Evolutionary conservation across 495 filamentous ascomycete genomes (phyloP), one percentile per base, ranked within the genome.

Genomic region (Trichocladium uniseriatum): DNA sequence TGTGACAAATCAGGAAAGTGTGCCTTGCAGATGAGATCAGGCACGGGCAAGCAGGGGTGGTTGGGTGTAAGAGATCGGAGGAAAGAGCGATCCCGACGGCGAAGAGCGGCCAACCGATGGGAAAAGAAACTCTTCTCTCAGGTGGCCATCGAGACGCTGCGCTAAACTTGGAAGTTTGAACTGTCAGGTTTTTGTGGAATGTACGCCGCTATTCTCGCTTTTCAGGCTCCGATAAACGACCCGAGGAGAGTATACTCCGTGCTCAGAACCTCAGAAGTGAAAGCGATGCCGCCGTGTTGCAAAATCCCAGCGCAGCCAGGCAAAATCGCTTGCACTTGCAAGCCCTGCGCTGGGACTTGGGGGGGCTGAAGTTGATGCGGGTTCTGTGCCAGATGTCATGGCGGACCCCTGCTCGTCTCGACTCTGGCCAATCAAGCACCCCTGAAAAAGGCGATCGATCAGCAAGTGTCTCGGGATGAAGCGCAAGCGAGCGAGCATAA

Each of bases 391-490:
- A 65, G 62, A 54, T 53, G 45, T 21, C 29, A 19, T 35, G 38
- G 38, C 39, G 3, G 5, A 34, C 37, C 60, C 59, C 48, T 48
- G 58, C 54, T 46, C 49, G 53, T 51, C 51, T 27, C 35, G 43
- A 37, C 10, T 51, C 22, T 21, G 34, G 37, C 62, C 62, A 65
- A 65, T 65, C 47, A 57, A 18, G 13, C 5, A 22, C 8, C 39
- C 45, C 34, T 18, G 10, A 39, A 21, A 11, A 36, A 36, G 62
- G 19, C 62, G 62, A 65, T 65, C 62, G 27, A 53, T 53, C 62
- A 61, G 21, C 49, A 44, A 51, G 36, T 44, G 62, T 65, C 60
- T 63, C 62, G 62, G 59, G 57, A 65, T 65, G 62, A 62, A 63
- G 62, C 62, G 59, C 54, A 55, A 62, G 59, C 57, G 62, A 57